These are phyloP conservation scores for Fusarium haematococcum DNA, from an alignment of 2,329 filamentous ascomycete species.

Conservation along the genomic window DNA sequence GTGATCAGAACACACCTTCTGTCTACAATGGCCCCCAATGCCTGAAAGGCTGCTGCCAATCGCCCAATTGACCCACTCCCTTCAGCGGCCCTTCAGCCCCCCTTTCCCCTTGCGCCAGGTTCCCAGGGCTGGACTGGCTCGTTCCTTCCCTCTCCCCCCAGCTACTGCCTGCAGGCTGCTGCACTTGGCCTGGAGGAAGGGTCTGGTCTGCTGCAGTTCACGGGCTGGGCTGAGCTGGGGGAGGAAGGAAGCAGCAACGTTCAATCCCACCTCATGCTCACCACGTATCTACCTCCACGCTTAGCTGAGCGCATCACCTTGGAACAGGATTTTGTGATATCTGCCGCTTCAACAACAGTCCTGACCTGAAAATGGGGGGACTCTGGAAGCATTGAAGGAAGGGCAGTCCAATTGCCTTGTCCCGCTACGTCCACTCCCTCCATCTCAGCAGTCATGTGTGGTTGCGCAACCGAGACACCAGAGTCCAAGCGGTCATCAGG, in stretches of 20 bases:
- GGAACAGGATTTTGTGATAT: neutral
- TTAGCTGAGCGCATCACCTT: constrained; percentile 8
- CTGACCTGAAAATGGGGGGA: constrained; percentile 3
- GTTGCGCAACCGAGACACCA: constrained; percentile 6
- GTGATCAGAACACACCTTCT: constrained; percentile 15
- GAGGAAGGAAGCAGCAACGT: neutral
- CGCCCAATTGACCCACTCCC: constrained; percentile 15
- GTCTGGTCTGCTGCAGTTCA: constrained; percentile 34
- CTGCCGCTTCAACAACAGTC: neutral
- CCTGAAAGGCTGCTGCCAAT: constrained; percentile 15
- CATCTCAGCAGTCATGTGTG: constrained; percentile 33
- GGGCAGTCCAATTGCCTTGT: constrained; percentile 1
- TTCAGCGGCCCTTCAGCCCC: constrained; percentile 17
- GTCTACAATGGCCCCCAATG: constrained; percentile 16
- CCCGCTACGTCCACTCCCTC: constrained; percentile 8
- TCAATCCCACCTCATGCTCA: constrained; percentile 4
- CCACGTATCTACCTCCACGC: neutral
- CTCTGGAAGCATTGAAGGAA: constrained; percentile 1
- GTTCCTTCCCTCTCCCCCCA: constrained; percentile 18
- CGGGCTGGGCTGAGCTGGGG: neutral
- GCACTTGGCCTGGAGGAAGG: constrained; percentile 21
- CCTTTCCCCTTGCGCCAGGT: constrained; percentile 38
- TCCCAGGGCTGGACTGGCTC: constrained; percentile 31
- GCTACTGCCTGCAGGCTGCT: constrained; percentile 36
- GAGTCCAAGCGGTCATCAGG: constrained; percentile 33